A percentile compares a stretch with the other conserved stretches of the same genome.
phyloP scores from a whole-genome alignment of 73 alveolate species.

The Paramecium sonneborni region DNA sequence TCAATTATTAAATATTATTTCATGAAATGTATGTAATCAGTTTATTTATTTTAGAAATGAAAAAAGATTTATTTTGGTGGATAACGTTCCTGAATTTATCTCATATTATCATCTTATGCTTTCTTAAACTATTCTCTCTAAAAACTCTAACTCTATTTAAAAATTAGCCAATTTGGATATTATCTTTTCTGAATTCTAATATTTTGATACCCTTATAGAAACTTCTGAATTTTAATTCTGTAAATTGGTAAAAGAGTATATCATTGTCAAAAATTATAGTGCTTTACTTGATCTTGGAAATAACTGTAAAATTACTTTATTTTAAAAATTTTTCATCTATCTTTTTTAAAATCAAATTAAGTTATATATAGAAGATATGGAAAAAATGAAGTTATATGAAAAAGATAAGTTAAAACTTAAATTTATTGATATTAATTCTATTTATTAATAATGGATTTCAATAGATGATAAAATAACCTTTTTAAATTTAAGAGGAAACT shows the following conservation, averaged over 20 bases:
- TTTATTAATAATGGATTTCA: background rate
- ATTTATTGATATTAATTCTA: background rate
- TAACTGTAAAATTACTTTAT: background rate
- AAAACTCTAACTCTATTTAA: background rate
- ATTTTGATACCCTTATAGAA: background rate
- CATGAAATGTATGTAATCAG: background rate
- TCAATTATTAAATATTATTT: background rate
- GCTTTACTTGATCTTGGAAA: background rate
- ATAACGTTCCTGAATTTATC: conserved; percentile 16
- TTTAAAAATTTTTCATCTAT: background rate
- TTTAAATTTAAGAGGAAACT: background rate
- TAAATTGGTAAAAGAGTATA: background rate
- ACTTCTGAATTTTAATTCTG: background rate
- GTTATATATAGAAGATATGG: background rate
- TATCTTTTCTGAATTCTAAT: background rate
- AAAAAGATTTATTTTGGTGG: background rate
- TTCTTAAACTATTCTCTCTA: background rate
- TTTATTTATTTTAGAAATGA: background rate
- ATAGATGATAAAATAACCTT: background rate
- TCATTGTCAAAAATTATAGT: background rate
- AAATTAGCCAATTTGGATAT: background rate
- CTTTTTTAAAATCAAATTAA: background rate
- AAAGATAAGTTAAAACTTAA: background rate
- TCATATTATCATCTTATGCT: background rate
- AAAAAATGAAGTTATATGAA: background rate